phyloP scores from a whole-genome alignment of 495 filamentous ascomycete genomes.

The Elasticomyces elasticus region DNA sequence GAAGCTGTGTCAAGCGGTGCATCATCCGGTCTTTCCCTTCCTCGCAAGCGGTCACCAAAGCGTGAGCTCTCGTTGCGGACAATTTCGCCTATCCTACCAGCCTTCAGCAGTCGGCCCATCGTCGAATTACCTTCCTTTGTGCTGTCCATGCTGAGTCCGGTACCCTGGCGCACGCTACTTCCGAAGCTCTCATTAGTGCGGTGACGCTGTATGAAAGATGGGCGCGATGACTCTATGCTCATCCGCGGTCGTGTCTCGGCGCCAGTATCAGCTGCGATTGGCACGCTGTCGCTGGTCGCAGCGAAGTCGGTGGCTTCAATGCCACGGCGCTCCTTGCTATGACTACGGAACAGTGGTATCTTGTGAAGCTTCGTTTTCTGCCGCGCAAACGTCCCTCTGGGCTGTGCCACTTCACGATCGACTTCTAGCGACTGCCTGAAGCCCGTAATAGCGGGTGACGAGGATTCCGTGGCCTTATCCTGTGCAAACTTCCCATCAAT shows the following conservation, averaged over 20 bases:
- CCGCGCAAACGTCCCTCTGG: neutral
- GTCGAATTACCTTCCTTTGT: slow-evolving; percentile 22
- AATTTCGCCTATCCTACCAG: slow-evolving; percentile 25
- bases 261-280: neutral
- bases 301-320: slow-evolving; percentile 26
- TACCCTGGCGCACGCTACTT: slow-evolving; percentile 9
- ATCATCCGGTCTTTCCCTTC: slow-evolving; percentile 20
- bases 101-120: slow-evolving; percentile 31
- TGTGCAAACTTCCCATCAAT: neutral
- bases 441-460: neutral
- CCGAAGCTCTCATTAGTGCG: slow-evolving; percentile 10
- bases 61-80: slow-evolving; percentile 27
- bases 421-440: neutral
- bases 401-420: neutral
- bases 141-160: neutral
- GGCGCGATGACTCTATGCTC: slow-evolving; percentile 5
- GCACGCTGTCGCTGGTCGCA: neutral
- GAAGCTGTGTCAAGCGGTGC: slow-evolving; percentile 11
- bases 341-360: slow-evolving; percentile 26
- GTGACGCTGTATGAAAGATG: slow-evolving; percentile 8
- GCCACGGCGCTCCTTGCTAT: slow-evolving; percentile 22
- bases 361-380: slow-evolving; percentile 24
- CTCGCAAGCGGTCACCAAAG: slow-evolving; percentile 27
- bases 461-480: neutral
- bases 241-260: slow-evolving; percentile 9